Evolutionary conservation across 2,329 filamentous ascomycete genomes (phyloP), one percentile per base, ranked within the genome.

Genomic region (Penicillium sclerotiorum): DNA sequence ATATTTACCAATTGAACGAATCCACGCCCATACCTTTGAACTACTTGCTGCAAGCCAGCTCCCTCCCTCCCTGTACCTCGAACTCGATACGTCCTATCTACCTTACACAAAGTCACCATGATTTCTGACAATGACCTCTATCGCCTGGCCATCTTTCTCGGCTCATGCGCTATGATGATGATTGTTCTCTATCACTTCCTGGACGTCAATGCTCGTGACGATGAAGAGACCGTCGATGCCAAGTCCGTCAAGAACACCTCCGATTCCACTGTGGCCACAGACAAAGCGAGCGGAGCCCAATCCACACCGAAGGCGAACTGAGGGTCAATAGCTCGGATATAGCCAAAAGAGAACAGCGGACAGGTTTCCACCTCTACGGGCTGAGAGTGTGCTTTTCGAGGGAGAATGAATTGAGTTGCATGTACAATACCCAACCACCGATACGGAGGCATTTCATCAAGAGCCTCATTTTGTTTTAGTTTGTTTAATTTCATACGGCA

Each of bases 161-260:
- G 94, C 76, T 88, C 86, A 47, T 83, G 86, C 33, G 85, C 93
- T 56, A 93, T 97, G 89, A 79, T 96, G 37, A 81, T 99, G 55
- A 96, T 97, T 59, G 85, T 99, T 23, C 75, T 95, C 22, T 97
- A 99, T 75, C 91, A 97, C 73, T 97, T 95, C 76, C 85, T 99
- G 64, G 93, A 97, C 72, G 83, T 96, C 77, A 97, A 99, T 68
- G 84, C 90, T n/a, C 79, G 81, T 58, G 81, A 86, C 50, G 73
- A 77, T 35, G 59, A 64, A 7, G 39, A 53, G 3, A 25, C 46
- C 15, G 27, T 47, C 8, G 20, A 36, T 28, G 40, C 43, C 13
- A 62, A 56, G 36, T 40, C 56, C 1, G 41, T 50, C 18, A 53
- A 53, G 36, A 40, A 36, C 15, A 28, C 50, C 37, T 35, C 42